Percentiles rank a stretch among this genome's conserved stretches.
phyloP scores from a whole-genome alignment of 345 rosid species.

The Adansonia digitata region DNA sequence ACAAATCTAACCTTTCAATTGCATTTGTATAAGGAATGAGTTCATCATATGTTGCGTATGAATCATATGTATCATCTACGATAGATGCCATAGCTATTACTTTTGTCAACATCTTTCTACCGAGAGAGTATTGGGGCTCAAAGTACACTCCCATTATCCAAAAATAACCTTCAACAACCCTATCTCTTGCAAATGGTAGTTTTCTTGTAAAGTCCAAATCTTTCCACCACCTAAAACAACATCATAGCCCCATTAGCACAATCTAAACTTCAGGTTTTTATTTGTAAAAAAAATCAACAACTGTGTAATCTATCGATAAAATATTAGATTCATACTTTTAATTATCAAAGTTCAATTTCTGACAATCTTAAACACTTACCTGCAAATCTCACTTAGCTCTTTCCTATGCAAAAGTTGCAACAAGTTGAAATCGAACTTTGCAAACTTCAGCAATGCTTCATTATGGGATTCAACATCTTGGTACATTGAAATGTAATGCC shows the following conservation, averaged over 20 bases:
- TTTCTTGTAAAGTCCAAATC: constrained; percentile 22
- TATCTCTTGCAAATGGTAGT: constrained; percentile 32
- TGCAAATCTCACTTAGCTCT: constrained; percentile 18
- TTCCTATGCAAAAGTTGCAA: constrained; percentile 22
- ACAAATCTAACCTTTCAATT: constrained; percentile 17
- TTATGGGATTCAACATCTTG: constrained; percentile 1
- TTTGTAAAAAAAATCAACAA: neutral
- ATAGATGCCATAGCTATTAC: constrained; percentile 15
- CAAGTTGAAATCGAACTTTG: constrained; percentile 33
- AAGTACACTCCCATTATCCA: constrained; percentile 24
- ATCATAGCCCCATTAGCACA: no score
- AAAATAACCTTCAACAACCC: constrained; percentile 23
- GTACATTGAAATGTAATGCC: constrained; percentile 18
- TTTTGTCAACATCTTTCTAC: constrained; percentile 17
- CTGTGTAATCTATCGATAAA: no score
- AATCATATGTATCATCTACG: constrained; percentile 26
- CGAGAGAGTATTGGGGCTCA: constrained; percentile 22
- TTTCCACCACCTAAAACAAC: constrained; percentile 30
- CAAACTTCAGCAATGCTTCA: constrained; percentile 18
- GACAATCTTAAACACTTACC: constrained; percentile 14
- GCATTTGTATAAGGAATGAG: constrained; percentile 20
- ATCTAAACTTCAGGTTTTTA: no score
- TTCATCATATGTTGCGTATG: constrained; percentile 19
- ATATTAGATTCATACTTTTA: no score
- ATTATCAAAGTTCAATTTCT: no score